Evolutionary conservation across 345 rosid species (phyloP).

Genomic region (Populus nigra): DNA sequence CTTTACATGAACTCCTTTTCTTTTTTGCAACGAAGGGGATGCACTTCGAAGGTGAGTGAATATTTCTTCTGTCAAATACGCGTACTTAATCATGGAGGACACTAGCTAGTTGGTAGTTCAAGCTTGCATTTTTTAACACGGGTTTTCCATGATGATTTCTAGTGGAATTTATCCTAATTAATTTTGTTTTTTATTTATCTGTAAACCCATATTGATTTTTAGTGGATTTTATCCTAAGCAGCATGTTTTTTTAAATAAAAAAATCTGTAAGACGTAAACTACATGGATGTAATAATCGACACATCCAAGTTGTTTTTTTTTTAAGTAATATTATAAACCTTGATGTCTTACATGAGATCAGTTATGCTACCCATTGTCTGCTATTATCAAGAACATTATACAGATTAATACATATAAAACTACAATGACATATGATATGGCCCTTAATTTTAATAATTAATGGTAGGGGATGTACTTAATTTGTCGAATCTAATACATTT

Average conservation of each 20-base stretch:
- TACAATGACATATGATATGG: not conserved
- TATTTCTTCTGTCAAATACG: not conserved
- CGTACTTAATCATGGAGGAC: not conserved
- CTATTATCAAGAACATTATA: too few relatives aligned
- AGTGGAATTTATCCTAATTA: not conserved
- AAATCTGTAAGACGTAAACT: too few relatives aligned
- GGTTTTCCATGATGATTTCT: not conserved
- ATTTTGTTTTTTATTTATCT: too few relatives aligned
- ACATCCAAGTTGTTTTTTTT: too few relatives aligned
- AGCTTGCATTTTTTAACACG: not conserved
- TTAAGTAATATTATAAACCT: too few relatives aligned
- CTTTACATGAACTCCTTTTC: not conserved
- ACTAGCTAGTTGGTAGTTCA: not conserved
- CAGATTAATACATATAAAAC: too few relatives aligned
- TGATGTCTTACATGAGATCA: too few relatives aligned
- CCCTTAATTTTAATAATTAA: not conserved
- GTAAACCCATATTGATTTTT: too few relatives aligned
- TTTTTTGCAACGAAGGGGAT: not conserved
- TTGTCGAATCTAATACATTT: not conserved
- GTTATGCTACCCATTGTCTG: too few relatives aligned
- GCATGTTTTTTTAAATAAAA: too few relatives aligned
- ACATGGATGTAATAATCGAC: too few relatives aligned
- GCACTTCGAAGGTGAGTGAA: not conserved
- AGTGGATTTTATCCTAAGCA: too few relatives aligned
- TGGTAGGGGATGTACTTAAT: not conserved